These are phyloP conservation scores for Blastosporella zonata DNA, from an alignment of 1,284 basidiomycete species.

Conservation along the genomic window DNA sequence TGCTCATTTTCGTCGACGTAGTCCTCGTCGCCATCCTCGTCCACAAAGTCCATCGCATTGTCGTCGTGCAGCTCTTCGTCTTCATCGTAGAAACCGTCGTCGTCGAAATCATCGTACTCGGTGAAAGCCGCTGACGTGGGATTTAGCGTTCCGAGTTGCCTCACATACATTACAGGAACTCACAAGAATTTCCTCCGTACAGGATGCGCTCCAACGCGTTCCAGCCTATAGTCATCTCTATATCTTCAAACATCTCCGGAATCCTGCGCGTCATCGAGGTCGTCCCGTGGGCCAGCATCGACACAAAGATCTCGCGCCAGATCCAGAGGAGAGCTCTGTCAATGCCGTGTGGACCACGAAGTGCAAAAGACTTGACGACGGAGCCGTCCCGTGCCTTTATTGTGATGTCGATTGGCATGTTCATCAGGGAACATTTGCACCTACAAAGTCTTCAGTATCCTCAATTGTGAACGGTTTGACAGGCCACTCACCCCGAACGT, in stretches of 20 bases:
- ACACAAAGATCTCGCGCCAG: constrained; percentile 64
- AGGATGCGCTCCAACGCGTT: constrained; percentile 48
- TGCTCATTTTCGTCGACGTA: constrained; percentile 23
- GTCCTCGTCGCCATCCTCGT: constrained; percentile 24
- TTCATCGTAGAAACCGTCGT: constrained; percentile 29
- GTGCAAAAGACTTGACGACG: constrained; percentile 45
- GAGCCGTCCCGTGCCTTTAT: constrained; percentile 43
- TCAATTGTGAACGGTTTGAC: neutral
- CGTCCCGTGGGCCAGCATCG: constrained; percentile 42
- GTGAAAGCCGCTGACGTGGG: neutral
- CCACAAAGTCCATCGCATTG: constrained; percentile 26
- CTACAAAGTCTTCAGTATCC: constrained; percentile 21
- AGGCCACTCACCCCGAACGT: constrained; percentile 36
- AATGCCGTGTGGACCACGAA: constrained; percentile 49
- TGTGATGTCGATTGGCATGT: constrained; percentile 43
- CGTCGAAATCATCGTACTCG: constrained; percentile 24
- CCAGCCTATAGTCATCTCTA: constrained; percentile 49
- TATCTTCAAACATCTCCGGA: constrained; percentile 53
- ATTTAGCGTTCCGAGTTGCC: neutral
- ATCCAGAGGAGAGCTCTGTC: constrained; percentile 56
- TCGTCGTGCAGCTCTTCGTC: constrained; percentile 30
- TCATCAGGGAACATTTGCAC: constrained; percentile 47
- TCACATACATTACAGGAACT: constrained; percentile 15
- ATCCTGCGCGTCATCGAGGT: constrained; percentile 36
- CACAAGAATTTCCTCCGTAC: constrained; percentile 46